A percentile compares a stretch with the other conserved stretches of the same genome.
Conservation (phyloP, 345 rosid genomes). For the Eucalyptus cladocalyx region DNA sequence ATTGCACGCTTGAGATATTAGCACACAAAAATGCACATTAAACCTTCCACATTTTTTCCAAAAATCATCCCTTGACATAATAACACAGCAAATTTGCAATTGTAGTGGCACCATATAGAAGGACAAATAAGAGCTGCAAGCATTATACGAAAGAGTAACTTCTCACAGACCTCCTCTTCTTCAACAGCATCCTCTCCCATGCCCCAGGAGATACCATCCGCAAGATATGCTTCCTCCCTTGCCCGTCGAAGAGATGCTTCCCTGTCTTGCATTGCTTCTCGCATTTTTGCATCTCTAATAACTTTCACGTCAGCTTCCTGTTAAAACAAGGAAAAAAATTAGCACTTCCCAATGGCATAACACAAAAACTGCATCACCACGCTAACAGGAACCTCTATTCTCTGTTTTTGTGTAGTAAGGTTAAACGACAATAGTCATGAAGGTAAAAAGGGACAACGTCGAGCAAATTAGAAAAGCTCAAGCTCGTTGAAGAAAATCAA, state of each 20-base stretch:
- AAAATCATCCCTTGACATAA: background rate
- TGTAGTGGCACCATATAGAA: background rate
- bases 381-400: background rate
- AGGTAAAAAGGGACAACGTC: background rate
- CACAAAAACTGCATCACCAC: background rate
- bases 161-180: conserved; percentile 73
- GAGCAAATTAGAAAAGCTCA: background rate
- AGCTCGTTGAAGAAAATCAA: background rate
- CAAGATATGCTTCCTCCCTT: conserved; percentile 59
- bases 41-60: background rate
- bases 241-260: conserved; percentile 90
- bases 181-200: conserved; percentile 98
- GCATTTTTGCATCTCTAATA: conserved; percentile 46
- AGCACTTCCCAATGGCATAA: background rate
- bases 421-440: background rate
- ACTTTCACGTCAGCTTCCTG: conserved; percentile 34
- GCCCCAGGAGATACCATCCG: conserved; percentile 98
- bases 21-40: background rate
- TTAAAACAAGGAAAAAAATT: background rate
- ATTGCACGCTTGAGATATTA: background rate
- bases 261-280: conserved; percentile 46
- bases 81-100: background rate
- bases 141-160: background rate
- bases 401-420: background rate
- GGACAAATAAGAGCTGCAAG: background rate